Evolutionary conservation across 1,284 basidiomycete genomes (phyloP), one percentile per base, ranked within the genome.

Genomic region (Sporisorium exsertum): DNA sequence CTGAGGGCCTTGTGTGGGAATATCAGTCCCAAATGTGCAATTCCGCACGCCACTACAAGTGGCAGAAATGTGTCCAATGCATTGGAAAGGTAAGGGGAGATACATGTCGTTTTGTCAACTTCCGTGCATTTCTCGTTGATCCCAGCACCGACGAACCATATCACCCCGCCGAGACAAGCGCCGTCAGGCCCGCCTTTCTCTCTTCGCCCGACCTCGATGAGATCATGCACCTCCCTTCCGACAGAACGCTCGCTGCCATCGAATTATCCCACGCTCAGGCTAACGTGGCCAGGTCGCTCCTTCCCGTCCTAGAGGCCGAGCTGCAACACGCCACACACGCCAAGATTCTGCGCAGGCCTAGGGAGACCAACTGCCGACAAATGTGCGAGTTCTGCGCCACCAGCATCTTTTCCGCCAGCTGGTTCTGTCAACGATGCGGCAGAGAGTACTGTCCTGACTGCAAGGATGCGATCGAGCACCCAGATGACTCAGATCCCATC

Each of bases 371-470:
- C 6, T 68, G 66, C 40, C 69, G 79, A n/a, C 70, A 69, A 29
- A 77, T 68, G 68, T 81, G 80, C 66, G 94, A 97, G 86, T 94
- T 92, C 3, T 97, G 95, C 85, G 92, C 93, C 87, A 94, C 94
- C 4, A 94, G 93, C 16, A 91, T 97, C 66, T 96, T 97, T 85
- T 92, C 92, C 7, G 91, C 91, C 64, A 93, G 91, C 64, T 97
- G 92, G 90, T 92, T 95, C 89, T 97, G 95, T 85, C 88, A 90
- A 10, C 84, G 89, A n/a, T 97, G 95, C 84, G 95, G 94, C 1
- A 90, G 93, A 16, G 95, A 97, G 86, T 91, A 92, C 18, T 97
- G 95, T 82, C 88, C 91, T 0, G 91, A 93, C 60, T 97, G 95
- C 84, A 93, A 90, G 81, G 87, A 89, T 27, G 91, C 90, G 73